Base-by-base conservation (phyloP, 192 early-diverging fungal species). In the Entomortierella lignicola region DNA sequence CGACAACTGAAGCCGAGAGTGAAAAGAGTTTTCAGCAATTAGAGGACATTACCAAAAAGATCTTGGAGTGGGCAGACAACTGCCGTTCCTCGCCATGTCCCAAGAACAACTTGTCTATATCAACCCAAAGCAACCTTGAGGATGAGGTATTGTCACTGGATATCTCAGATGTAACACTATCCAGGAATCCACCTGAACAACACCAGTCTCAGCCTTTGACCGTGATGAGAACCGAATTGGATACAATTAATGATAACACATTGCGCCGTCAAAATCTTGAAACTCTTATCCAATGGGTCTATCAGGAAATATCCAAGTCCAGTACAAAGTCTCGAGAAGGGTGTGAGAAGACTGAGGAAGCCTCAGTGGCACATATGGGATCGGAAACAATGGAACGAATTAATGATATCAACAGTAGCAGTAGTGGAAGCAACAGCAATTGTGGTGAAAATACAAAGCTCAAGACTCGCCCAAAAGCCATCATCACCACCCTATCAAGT, bases 131-230 rank as follows among this genome's bases (percentile, higher is more conserved):
- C 0, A 2, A 55, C 31, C 17, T 29, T 1, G 72, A 74, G 0
- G 72, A 66, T 30, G 30, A 55, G 39, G 26, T 74, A 7, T 18
- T 55, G 30, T 48, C 72, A 4, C 43, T 74, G 13, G 72, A 50
- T 20, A 66, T 74, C 34, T 60, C 63, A 20, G 58, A 60, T 10
- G 47, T 7, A 32, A n/a, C 50, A 37, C 20, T 17, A 15, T 15
- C 4, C 5, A 15, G 44, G 11, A 6, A 43, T n/a, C 53, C 21
- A 11, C 50, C 31, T 7, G n/a, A 47, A 47, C 44, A 47, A 47
- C 44, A 47, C 44, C 44, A 47, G 44, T 11, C 7, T 20, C 44
- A 53, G 23, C 51, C 60, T 5, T 15, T 68, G 47, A 50, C n/a
- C 0, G 66, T 58, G 11, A 68, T 68, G 66, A 30, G 55, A 4